phyloP scores from a whole-genome alignment of 345 rosid species.

The Alliaria petiolata region DNA sequence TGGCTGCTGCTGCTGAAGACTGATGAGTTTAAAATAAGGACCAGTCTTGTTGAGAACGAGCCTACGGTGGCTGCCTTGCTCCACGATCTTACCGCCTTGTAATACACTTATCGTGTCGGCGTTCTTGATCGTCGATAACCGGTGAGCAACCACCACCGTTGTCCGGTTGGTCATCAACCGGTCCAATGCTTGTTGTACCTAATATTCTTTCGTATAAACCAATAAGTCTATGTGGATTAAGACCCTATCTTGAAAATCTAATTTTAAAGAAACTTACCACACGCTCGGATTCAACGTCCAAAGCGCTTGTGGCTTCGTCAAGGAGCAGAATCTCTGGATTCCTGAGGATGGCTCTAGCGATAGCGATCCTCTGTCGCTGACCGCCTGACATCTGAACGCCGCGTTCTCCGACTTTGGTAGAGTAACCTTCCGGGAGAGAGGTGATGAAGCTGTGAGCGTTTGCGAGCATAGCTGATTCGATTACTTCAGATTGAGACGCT shows the following conservation, averaged over 20 bases:
- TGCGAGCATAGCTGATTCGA: constrained; percentile 75
- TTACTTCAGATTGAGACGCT: constrained; percentile 72
- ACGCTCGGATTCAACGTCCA: constrained; percentile 79
- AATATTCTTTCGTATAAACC: neutral
- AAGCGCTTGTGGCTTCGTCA: constrained; percentile 94
- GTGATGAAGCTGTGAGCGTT: constrained; percentile 87
- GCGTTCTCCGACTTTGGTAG: constrained; percentile 84
- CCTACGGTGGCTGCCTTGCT: constrained; percentile 75
- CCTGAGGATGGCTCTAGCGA: constrained; percentile 86
- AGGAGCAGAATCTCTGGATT: constrained; percentile 82
- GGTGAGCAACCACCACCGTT: constrained; percentile 87
- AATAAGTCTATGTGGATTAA: neutral
- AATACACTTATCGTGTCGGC: constrained; percentile 79
- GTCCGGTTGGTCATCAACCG: constrained; percentile 75
- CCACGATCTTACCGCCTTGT: constrained; percentile 71
- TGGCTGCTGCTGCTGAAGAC: constrained; percentile 76
- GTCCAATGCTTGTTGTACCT: constrained; percentile 86
- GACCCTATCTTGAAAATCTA: neutral
- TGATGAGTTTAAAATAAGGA: constrained; percentile 69
- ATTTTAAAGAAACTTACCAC: constrained; percentile 35
- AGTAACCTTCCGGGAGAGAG: constrained; percentile 82
- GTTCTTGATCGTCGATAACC: constrained; percentile 81
- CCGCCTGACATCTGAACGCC: constrained; percentile 94
- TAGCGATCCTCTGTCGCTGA: constrained; percentile 87
- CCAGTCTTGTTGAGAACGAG: constrained; percentile 70